phyloP scores from a whole-genome alignment of 1,139 yeast species.

The Arxiozyma bovina region DNA sequence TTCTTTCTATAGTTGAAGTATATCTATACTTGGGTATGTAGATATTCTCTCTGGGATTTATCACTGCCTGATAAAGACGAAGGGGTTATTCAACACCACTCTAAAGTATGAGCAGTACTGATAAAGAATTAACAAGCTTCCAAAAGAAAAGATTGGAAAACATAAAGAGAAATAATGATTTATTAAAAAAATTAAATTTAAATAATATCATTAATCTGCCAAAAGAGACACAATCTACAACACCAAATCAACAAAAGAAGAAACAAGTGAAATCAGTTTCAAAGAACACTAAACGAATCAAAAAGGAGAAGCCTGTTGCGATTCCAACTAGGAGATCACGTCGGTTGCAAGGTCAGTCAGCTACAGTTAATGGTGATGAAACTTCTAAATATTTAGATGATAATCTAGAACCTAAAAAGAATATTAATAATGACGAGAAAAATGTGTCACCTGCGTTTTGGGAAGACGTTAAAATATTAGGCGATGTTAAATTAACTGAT shows the following conservation, averaged over 20 bases:
- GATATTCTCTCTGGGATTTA: neutral
- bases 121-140: conserved; percentile 44
- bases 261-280: conserved; percentile 6
- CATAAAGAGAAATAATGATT: conserved; percentile 46
- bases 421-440: neutral
- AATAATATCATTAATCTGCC: conserved; percentile 33
- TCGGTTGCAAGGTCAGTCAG: conserved; percentile 53
- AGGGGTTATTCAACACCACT: conserved; percentile 2
- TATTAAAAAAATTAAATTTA: conserved; percentile 41
- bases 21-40: neutral
- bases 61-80: neutral
- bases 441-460: conserved; percentile 18
- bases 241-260: neutral
- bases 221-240: conserved; percentile 7
- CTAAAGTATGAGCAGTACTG: conserved; percentile 21
- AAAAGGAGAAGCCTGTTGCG: conserved; percentile 13
- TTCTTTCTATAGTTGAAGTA: neutral
- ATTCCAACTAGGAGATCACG: conserved; percentile 54
- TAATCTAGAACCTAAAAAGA: conserved; percentile 1
- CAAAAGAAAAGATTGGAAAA: conserved; percentile 61
- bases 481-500: conserved; percentile 55
- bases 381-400: conserved; percentile 2
- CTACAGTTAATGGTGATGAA: conserved; percentile 30
- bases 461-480: conserved; percentile 48
- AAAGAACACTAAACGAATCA: conserved; percentile 1